Percentiles rank a stretch among this genome's conserved stretches.
Evolutionary conservation across 1,284 basidiomycete species (phyloP).

Genomic region (Leccinum pachyderme): DNA sequence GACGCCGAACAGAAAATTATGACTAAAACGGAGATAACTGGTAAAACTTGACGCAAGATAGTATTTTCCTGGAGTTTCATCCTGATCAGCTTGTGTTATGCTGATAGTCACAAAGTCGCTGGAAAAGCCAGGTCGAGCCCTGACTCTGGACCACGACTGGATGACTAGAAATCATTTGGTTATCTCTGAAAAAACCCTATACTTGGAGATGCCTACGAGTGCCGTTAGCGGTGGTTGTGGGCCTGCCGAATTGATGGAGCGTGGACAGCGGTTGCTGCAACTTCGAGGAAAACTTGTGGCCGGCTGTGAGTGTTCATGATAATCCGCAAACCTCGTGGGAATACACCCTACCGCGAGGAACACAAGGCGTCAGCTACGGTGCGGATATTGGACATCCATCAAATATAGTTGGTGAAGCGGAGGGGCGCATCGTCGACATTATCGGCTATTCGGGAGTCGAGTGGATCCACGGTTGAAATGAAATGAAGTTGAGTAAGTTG

Average conservation of each 20-base stretch:
- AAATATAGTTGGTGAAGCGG: conserved; percentile 10
- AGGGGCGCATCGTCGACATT: conserved; percentile 6
- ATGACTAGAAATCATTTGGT: neutral
- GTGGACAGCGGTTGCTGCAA: conserved; percentile 1
- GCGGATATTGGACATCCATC: conserved; percentile 27
- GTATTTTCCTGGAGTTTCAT: conserved; percentile 3
- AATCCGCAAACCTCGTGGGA: conserved; percentile 18
- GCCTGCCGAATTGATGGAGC: conserved; percentile 7
- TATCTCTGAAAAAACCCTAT: neutral
- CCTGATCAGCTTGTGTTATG: conserved; percentile 4
- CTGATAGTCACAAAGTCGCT: conserved; percentile 1
- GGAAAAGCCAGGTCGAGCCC: conserved; percentile 1
- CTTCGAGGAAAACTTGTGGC: conserved; percentile 29
- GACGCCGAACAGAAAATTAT: conserved; percentile 6
- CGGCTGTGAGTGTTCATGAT: conserved; percentile 18
- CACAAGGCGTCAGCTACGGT: conserved; percentile 23
- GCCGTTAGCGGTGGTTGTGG: conserved; percentile 4
- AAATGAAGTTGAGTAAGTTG: conserved; percentile 16
- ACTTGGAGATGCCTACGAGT: neutral
- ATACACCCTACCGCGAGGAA: conserved; percentile 3
- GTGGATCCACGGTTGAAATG: conserved; percentile 16
- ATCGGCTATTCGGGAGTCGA: conserved; percentile 19
- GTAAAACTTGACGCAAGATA: conserved; percentile 8
- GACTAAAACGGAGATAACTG: conserved; percentile 8
- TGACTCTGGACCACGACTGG: conserved; percentile 8